These are phyloP conservation scores for Nematocida parisii DNA, from an alignment of 371 early-diverging fungal species.

Conservation along the genomic window DNA sequence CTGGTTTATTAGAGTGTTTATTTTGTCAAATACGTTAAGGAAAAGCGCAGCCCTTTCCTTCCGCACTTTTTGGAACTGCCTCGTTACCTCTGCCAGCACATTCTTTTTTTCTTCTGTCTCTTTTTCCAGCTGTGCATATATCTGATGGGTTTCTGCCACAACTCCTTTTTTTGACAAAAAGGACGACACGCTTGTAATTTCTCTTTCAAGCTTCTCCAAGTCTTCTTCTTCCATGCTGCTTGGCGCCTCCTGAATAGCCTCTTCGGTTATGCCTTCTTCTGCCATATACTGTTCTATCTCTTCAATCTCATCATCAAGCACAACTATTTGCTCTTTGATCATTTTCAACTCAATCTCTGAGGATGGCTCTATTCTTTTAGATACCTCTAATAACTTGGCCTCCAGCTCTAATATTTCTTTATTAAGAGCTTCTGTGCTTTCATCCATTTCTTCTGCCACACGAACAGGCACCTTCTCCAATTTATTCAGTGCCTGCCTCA, in stretches of 20 bases:
- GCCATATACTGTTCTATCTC: conserved; percentile 53
- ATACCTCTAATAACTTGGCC: conserved; percentile 13
- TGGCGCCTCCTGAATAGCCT: neutral
- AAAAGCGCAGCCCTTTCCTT: conserved; percentile 78
- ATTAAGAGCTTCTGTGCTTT: conserved; percentile 3
- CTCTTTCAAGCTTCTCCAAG: conserved; percentile 32
- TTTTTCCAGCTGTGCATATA: neutral
- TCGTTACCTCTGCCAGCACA: neutral
- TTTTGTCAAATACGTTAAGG: conserved; percentile 80
- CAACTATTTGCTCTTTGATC: conserved; percentile 30
- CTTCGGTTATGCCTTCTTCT: conserved; percentile 45
- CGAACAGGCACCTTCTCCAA: neutral
- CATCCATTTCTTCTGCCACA: neutral
- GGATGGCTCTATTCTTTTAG: conserved; percentile 10
- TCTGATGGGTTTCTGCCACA: conserved; percentile 9
- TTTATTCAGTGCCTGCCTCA: neutral
- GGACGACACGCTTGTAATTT: conserved; percentile 6
- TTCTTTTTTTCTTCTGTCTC: conserved; percentile 32
- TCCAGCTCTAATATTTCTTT: conserved; percentile 32
- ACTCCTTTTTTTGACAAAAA: conserved; percentile 20
- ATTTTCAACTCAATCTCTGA: conserved; percentile 48
- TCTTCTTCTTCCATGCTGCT: conserved; percentile 23
- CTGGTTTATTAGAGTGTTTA: conserved; percentile 79
- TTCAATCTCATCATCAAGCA: conserved; percentile 38
- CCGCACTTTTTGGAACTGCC: conserved; percentile 76